Base-by-base conservation (phyloP, 345 rosid genomes). In the Clarkia xantiana region DNA sequence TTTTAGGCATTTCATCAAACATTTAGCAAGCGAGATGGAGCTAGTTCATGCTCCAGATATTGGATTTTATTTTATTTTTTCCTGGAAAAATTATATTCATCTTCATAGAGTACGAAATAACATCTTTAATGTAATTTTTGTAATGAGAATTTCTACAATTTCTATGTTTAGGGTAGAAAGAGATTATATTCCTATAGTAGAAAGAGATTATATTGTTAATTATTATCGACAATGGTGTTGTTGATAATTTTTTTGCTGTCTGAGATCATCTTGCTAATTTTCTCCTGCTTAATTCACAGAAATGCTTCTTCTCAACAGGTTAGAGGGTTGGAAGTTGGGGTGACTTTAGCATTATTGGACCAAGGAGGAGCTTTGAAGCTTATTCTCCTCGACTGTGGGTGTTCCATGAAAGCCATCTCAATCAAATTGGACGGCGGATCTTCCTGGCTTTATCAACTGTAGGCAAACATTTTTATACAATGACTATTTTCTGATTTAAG, bases 381-480 rank as follows among this genome's bases (percentile, higher is more conserved):
- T 34, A 58, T 58, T 17, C 54, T 77, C 16, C 47, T 57, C 54
- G 64, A 57, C 51, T 73, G 74, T 55, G 67, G 64, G 46, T 78
- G 89, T 60, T 51, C 57, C 23, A 80, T 82, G 51, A 53, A 71
- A 56, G 77, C 73, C 54, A 68, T 86, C n/a, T 70, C 67, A 16
- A 65, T 86, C 53, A 54, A 75, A 29, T 43, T 86, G 46, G 70
- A 78, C 43, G 96, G 96, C 14, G 89, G 96, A 61, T 78, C 89
- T 19, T 80, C 93, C 55, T 82, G 94, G 96, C 82, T 86, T 17
- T 86, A 82, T 68, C 81, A 80, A 75, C 71, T 71, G 94, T 86
- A 74, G 22, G 74, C 46, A 46, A 13, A 55, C 47, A 3, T 50
- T 15, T 18, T 44, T 18, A 25, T n/a, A n/a, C n/a, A n/a, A n/a